A percentile compares a stretch with the other conserved stretches of the same genome.
These are phyloP conservation scores for Pseudoperonospora humuli DNA, from an alignment of 352 stramenopile species.

Conservation along the genomic window DNA sequence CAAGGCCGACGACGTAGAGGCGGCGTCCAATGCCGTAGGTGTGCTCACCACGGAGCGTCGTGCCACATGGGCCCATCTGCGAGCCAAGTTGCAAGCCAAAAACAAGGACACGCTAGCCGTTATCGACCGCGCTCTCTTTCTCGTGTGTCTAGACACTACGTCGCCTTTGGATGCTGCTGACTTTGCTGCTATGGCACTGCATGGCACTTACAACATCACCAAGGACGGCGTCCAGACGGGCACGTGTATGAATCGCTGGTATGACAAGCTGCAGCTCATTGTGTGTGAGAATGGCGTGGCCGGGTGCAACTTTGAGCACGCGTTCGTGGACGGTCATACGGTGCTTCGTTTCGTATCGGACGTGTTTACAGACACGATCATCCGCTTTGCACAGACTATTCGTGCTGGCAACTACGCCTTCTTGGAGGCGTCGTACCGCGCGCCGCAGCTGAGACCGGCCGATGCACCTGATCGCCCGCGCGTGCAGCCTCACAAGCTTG, in stretches of 20 bases:
- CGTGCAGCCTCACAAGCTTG: constrained; percentile 85
- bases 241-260: constrained; percentile 96
- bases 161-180: constrained; percentile 63
- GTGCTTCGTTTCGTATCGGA: constrained; percentile 86
- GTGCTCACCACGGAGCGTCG: constrained; percentile 90
- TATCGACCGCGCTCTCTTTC: constrained; percentile 91
- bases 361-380: constrained; percentile 89
- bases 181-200: constrained; percentile 82
- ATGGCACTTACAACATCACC: constrained; percentile 88
- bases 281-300: constrained; percentile 91
- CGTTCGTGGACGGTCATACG: constrained; percentile 95
- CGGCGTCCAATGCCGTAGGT: constrained; percentile 64
- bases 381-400: constrained; percentile 91
- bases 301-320: constrained; percentile 97
- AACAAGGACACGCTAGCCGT: constrained; percentile 80
- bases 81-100: constrained; percentile 64
- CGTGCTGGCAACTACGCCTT: constrained; percentile 73
- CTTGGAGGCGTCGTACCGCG: constrained; percentile 66
- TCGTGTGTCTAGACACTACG: constrained; percentile 92
- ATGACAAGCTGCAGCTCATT: constrained; percentile 96
- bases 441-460: constrained; percentile 44
- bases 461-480: constrained; percentile 30
- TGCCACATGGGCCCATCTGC: constrained; percentile 85
- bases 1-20: constrained; percentile 47
- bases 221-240: constrained; percentile 70